Base-by-base conservation (phyloP, 768 basidiomycete genomes). In the Tylopilus felleus region DNA sequence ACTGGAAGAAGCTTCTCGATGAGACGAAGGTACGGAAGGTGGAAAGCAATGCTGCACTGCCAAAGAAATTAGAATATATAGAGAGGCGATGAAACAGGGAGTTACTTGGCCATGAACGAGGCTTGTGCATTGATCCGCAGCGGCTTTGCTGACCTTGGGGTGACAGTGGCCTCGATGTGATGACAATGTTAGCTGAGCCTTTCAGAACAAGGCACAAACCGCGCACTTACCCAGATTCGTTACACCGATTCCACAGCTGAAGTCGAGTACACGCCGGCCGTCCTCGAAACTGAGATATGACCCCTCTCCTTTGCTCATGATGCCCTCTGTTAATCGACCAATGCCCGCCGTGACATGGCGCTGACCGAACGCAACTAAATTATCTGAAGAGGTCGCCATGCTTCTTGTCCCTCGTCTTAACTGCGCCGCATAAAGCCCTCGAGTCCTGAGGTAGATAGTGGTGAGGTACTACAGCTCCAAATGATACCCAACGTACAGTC, bases 41-140 rank as follows among this genome's bases (percentile, higher is more conserved):
- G 85, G 76, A 91, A 88, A 6, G 86, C 88, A 63, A 97, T 92
- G 74, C 89, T 90, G 71, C 90, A 90, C 90, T 95, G 46, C 63
- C n/a, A 22, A n/a, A 22, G 14, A 23, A 10, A 36, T 53, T 29
- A 51, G n/a, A 47, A 51, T 28, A 43, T 38, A 29, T 16, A 17
- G 19, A 19, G 47, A 49, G 28, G 14, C 25, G 13, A 19, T 21
- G 16, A 39, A 21, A 43, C 16, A 36, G n/a, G 16, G 7, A 35
- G 5, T 46, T 62, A 91, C 90, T 74, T 92, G 90, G 29, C 75
- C 83, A 58, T 93, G 90, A 5, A 92, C 88, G 45, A 92, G 75
- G 28, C 80, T 80, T 76, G 85, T 79, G 67, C 89, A 91, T 67
- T 97, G 93, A 45, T 90, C 82, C n/a, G 90, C 90, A 0, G 92